These are phyloP conservation scores for Sporobolomyces roseus DNA, from an alignment of 768 basidiomycete species.

Conservation along the genomic window DNA sequence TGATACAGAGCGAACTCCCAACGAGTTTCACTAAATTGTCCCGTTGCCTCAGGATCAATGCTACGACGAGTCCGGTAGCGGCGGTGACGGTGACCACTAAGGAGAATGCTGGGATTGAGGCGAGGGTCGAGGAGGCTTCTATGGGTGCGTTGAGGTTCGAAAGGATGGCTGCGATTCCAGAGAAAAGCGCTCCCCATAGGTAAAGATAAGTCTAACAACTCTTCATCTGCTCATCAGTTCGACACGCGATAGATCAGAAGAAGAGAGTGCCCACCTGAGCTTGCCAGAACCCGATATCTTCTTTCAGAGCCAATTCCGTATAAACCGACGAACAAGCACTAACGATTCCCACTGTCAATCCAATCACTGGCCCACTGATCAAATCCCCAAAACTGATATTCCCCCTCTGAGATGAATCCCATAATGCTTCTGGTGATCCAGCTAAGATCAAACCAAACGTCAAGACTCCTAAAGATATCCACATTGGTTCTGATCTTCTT, in stretches of 20 bases:
- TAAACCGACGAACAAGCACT: slow-evolving; percentile 7
- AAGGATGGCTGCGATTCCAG: background rate
- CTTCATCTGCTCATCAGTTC: background rate
- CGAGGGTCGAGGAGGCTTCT: background rate
- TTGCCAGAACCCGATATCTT: slow-evolving; percentile 21
- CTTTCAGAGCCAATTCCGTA: slow-evolving; percentile 16
- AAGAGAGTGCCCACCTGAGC: slow-evolving; percentile 6
- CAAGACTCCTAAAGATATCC: slow-evolving; percentile 17
- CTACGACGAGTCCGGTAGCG: slow-evolving; percentile 17
- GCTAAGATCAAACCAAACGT: slow-evolving; percentile 4
- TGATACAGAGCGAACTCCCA: slow-evolving; percentile 15
- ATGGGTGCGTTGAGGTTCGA: background rate
- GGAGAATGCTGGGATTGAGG: background rate
- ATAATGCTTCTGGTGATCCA: slow-evolving; percentile 11
- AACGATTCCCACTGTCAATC: slow-evolving; percentile 9
- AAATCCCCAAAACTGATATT: background rate
- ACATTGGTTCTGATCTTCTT: background rate
- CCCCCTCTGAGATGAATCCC: background rate
- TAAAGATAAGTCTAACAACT: slow-evolving; percentile 18
- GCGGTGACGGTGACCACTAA: slow-evolving; percentile 10
- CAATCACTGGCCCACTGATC: slow-evolving; percentile 8
- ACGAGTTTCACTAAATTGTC: slow-evolving; percentile 38
- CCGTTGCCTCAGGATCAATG: slow-evolving; percentile 19
- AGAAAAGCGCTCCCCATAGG: slow-evolving; percentile 11
- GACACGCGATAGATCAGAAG: background rate